Evolutionary conservation across 306 rosid species (phyloP).

Genomic region (Fragaria nilgerrensis): DNA sequence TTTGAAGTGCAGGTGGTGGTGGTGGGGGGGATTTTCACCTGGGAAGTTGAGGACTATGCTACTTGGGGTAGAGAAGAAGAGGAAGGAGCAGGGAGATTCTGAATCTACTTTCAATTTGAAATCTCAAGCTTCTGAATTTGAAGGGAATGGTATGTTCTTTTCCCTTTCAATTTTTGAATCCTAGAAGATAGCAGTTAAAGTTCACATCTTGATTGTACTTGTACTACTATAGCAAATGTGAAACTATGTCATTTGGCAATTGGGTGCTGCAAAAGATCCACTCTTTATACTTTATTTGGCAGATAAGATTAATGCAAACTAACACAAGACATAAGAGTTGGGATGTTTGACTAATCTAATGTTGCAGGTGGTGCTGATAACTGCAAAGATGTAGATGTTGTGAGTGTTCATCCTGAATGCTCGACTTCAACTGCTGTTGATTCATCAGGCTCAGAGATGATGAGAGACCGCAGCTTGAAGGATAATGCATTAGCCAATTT

Average conservation of each 20-base stretch:
- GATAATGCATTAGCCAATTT: conserved; percentile 38
- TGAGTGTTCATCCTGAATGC: conserved; percentile 72
- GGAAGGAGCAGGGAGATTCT: conserved; percentile 64
- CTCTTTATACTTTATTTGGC: not conserved
- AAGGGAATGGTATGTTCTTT: conserved; percentile 60
- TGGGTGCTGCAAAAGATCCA: not conserved
- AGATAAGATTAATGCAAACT: not conserved
- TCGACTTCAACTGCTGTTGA: conserved; percentile 41
- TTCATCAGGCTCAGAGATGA: conserved; percentile 41
- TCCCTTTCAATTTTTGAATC: not conserved
- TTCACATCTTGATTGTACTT: not conserved
- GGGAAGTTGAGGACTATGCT: conserved; percentile 83
- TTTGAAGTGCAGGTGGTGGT: conserved; percentile 53
- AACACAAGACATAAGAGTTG: not conserved
- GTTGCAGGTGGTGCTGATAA: conserved; percentile 69
- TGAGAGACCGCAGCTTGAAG: conserved; percentile 43
- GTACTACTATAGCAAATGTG: not conserved
- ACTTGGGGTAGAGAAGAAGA: conserved; percentile 81
- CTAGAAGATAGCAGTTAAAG: not conserved
- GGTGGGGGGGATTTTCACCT: conserved; percentile 91
- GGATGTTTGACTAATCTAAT: conserved; percentile 10
- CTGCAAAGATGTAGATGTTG: conserved; percentile 85
- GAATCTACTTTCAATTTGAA: conserved; percentile 58
- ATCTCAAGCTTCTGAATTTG: conserved; percentile 64
- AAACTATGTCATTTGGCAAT: not conserved